These are phyloP conservation scores for Cladosporium sp. DNA, from an alignment of 2,329 filamentous ascomycete genomes.

Conservation along the genomic window DNA sequence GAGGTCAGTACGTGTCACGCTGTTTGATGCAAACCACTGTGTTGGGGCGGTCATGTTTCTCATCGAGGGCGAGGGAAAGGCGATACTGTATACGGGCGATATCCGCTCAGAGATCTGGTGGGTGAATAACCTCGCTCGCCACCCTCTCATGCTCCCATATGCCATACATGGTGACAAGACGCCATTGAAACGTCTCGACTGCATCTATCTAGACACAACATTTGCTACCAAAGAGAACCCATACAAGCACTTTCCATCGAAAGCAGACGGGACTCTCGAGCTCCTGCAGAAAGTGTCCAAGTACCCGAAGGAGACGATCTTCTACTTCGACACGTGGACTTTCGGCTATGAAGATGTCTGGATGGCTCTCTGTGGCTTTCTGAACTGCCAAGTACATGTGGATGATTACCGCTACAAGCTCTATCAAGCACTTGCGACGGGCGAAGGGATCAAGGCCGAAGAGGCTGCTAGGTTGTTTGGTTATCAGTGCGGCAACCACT, in stretches of 20 bases:
- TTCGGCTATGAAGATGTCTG: slow-evolving; percentile 93
- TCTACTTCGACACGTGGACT: slow-evolving; percentile 86
- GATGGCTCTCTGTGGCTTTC: slow-evolving; percentile 68
- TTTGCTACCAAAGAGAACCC: slow-evolving; percentile 54
- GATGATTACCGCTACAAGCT: slow-evolving; percentile 74
- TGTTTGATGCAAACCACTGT: slow-evolving; percentile 91
- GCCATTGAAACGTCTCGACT: slow-evolving; percentile 66
- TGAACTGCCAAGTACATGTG: slow-evolving; percentile 72
- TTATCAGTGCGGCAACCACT: slow-evolving; percentile 68
- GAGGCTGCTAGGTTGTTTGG: slow-evolving; percentile 60
- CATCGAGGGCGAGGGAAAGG: slow-evolving; percentile 67
- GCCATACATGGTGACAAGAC: slow-evolving; percentile 9
- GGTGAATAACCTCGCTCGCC: slow-evolving; percentile 67
- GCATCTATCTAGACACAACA: slow-evolving; percentile 85
- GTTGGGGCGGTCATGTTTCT: slow-evolving; percentile 89
- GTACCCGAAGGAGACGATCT: slow-evolving; percentile 71
- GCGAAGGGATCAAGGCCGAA: slow-evolving; percentile 42
- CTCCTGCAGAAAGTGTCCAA: slow-evolving; percentile 62
- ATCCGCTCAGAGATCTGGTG: slow-evolving; percentile 84
- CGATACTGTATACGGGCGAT: slow-evolving; percentile 84
- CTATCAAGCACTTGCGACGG: slow-evolving; percentile 57
- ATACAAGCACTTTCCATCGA: slow-evolving; percentile 53
- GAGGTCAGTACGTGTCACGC: slow-evolving; percentile 69
- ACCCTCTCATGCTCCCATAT: slow-evolving; percentile 72
- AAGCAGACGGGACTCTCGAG: slow-evolving; percentile 72